Conservation (phyloP, 495 filamentous ascomycete genomes). For the Aspergillus conjunctus region DNA sequence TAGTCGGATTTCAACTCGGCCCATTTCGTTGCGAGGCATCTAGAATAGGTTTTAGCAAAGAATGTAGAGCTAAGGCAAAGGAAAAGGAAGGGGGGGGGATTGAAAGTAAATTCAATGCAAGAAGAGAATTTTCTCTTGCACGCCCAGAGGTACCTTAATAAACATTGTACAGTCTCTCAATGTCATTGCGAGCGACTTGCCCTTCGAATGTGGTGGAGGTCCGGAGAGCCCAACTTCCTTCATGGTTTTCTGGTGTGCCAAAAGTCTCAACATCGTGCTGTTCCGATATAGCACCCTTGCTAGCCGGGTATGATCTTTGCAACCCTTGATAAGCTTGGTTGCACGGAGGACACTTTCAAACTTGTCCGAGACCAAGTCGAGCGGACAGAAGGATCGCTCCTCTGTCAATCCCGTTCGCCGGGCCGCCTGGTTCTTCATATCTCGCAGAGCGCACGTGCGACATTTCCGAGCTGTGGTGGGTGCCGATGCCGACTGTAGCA, state of each 20-base stretch:
- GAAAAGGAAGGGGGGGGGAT: not conserved
- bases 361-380: slow-evolving; percentile 54
- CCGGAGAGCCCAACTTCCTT: slow-evolving; percentile 44
- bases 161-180: slow-evolving; percentile 86
- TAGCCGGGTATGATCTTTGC: slow-evolving; percentile 38
- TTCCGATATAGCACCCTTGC: slow-evolving; percentile 43
- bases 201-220: slow-evolving; percentile 33
- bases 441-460: slow-evolving; percentile 80
- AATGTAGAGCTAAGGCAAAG: not conserved
- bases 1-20: slow-evolving; percentile 67
- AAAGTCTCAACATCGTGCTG: slow-evolving; percentile 37
- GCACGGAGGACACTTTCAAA: slow-evolving; percentile 41
- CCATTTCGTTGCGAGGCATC: slow-evolving; percentile 35
- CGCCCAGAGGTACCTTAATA: slow-evolving; percentile 53
- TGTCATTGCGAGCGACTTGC: slow-evolving; percentile 72
- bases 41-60: slow-evolving; percentile 13
- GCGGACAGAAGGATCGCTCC: slow-evolving; percentile 55
- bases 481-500: slow-evolving; percentile 78
- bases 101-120: not conserved
- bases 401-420: slow-evolving; percentile 28
- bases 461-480: slow-evolving; percentile 67
- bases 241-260: slow-evolving; percentile 37
- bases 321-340: slow-evolving; percentile 40
- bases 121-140: not conserved
- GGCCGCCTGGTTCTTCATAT: slow-evolving; percentile 51